These are phyloP conservation scores for Xylaria hypoxylon DNA, from an alignment of 2,329 filamentous ascomycete genomes.

Conservation along the genomic window DNA sequence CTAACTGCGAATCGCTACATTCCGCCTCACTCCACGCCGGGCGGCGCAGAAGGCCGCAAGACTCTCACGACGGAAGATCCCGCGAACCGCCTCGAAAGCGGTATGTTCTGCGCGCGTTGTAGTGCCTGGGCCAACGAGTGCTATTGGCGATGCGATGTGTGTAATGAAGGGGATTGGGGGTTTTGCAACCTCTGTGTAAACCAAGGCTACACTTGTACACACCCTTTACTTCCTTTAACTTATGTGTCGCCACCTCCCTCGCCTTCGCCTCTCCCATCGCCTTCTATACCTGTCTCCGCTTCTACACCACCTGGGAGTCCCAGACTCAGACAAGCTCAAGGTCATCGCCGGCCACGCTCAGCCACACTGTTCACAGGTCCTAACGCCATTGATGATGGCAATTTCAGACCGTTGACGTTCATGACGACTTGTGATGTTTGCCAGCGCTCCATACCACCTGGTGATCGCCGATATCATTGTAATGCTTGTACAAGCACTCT, in stretches of 20 bases:
- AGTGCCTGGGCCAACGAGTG: constrained; percentile 79
- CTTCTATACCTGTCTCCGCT: constrained; percentile 42
- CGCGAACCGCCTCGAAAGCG: constrained; percentile 74
- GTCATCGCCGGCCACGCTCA: constrained; percentile 55
- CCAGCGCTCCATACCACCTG: constrained; percentile 75
- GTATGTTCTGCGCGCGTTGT: constrained; percentile 87
- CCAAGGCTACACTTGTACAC: constrained; percentile 82
- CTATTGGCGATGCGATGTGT: constrained; percentile 89
- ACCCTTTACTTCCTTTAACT: constrained; percentile 81
- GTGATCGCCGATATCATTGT: constrained; percentile 81
- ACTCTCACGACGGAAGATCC: constrained; percentile 76
- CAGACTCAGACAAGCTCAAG: constrained; percentile 16
- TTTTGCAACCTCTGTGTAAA: constrained; percentile 92
- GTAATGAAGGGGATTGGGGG: constrained; percentile 95
- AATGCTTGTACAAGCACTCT: constrained; percentile 72
- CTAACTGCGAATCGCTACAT: constrained; percentile 69
- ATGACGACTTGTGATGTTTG: constrained; percentile 84
- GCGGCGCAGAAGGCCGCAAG: constrained; percentile 66
- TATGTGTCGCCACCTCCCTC: constrained; percentile 61
- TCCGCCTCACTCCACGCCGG: constrained; percentile 61
- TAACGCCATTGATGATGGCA: constrained; percentile 59
- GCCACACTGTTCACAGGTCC: constrained; percentile 63
- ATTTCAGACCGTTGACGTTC: constrained; percentile 77
- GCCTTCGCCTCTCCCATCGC: constrained; percentile 41
- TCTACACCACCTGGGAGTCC: constrained; percentile 52